These are phyloP conservation scores for Forsythia suspensa DNA, from an alignment of 257 asterid genomes.

Conservation along the genomic window DNA sequence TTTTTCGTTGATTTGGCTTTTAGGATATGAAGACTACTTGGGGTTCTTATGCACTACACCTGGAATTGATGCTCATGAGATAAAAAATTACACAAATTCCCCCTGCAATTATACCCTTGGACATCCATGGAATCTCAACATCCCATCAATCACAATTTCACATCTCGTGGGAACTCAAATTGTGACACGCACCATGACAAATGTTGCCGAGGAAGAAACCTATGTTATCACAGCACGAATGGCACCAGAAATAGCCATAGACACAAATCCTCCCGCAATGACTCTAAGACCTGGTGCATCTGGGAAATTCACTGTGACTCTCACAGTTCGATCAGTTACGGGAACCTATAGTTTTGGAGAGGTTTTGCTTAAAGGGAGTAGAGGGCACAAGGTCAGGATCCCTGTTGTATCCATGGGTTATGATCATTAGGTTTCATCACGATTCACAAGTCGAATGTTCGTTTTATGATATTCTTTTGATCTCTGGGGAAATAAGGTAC, in stretches of 20 bases:
- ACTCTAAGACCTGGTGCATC: constrained; percentile 81
- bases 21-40: constrained; percentile 86
- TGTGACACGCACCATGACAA: constrained; percentile 73
- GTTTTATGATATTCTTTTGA: constrained; percentile 48
- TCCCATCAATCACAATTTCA: constrained; percentile 80
- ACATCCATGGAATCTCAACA: constrained; percentile 82
- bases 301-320: constrained; percentile 58
- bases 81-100: constrained; percentile 60
- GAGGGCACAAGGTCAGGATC: constrained; percentile 88
- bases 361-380: constrained; percentile 80
- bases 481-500: constrained; percentile 36
- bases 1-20: constrained; percentile 18
- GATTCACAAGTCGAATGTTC: background rate
- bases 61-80: constrained; percentile 68
- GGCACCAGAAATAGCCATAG: constrained; percentile 90
- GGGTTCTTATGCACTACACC: constrained; percentile 95
- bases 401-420: constrained; percentile 92
- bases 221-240: constrained; percentile 80
- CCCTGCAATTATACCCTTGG: constrained; percentile 94
- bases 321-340: constrained; percentile 70
- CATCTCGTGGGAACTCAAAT: constrained; percentile 89
- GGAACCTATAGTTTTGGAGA: constrained; percentile 92
- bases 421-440: constrained; percentile 32
- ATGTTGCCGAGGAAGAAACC: constrained; percentile 91
- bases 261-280: constrained; percentile 93